Evolutionary conservation across 352 stramenopile species (phyloP), one percentile per base, ranked within the genome.

Genomic region (Phytophthora sp.): DNA sequence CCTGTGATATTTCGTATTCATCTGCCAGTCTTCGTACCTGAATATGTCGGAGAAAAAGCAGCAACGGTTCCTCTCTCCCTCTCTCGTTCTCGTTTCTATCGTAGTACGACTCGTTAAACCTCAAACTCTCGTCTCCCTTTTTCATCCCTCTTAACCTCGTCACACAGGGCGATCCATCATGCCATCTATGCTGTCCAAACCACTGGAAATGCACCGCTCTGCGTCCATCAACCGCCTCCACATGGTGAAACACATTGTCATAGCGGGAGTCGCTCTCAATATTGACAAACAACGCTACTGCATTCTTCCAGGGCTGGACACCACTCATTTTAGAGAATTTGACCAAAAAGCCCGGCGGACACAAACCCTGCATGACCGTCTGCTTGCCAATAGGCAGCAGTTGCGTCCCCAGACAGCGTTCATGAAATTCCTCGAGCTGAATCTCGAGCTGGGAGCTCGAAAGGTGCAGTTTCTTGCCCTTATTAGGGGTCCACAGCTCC

Each of bases 251-350:
- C 21, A 71, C 55, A 23, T 85, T 87, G 27, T 84, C 68, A 60
- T 90, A 89, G 8, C 8, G 24, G 6, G 54, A 63, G 13, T 46
- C 42, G 18, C 35, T 57, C 11, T 80, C 65, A 2, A 84, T 66
- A 23, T 89, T 89, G 12, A 90, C 71, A 50, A 89, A 90, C 26
- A 91, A 45, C 42, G 54, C 63, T 31, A 91, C 15, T 3, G 77
- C 79, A 53, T 91, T 90, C 18, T 62, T 68, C 76, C 76, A 91
- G 16, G 56, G 23, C 63, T 88, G 79, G 3, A 88, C 66, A 26
- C 76, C 77, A 41, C 71, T 86, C 64, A 88, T 76, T n/a, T 67
- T 66, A 15, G 70, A 73, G 44, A 83, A 89, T 33, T 64, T 69
- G 0, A 50, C 47, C 18, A 73, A 54, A 6, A 51, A 61, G 11